Evolutionary conservation across 108 stramenopile species (phyloP).

Genomic region (Cylindrotheca closterium): DNA sequence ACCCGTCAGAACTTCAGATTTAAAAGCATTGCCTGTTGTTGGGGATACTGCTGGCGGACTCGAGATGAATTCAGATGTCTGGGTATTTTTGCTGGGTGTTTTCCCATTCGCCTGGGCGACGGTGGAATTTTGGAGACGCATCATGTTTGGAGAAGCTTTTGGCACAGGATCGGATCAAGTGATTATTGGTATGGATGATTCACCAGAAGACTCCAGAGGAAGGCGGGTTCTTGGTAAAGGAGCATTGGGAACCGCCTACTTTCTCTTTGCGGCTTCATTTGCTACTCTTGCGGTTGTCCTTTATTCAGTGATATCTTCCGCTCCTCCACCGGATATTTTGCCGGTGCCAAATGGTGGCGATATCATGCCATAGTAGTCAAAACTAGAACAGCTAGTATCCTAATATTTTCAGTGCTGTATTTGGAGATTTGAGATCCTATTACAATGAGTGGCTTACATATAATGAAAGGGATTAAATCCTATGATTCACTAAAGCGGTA

Average conservation of each 20-base stretch:
- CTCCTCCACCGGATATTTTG: constrained; percentile 10
- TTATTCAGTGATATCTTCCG: constrained; percentile 57
- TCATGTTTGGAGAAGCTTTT: constrained; percentile 79
- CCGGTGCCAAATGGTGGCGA: not conserved
- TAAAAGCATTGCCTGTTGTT: too few relatives aligned
- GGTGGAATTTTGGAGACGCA: constrained; percentile 85
- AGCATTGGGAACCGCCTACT: constrained; percentile 70
- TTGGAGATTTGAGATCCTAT: too few relatives aligned
- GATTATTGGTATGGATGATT: constrained; percentile 66
- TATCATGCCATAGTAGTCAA: too few relatives aligned
- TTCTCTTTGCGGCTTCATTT: constrained; percentile 70
- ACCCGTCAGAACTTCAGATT: too few relatives aligned
- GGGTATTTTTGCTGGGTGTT: constrained; percentile 46
- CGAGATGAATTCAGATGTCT: constrained; percentile 18
- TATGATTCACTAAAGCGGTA: too few relatives aligned
- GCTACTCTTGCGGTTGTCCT: constrained; percentile 56
- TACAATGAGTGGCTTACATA: too few relatives aligned
- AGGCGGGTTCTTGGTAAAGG: constrained; percentile 59
- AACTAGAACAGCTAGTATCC: too few relatives aligned
- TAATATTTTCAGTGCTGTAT: too few relatives aligned
- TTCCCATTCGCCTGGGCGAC: constrained; percentile 76
- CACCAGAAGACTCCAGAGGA: constrained; percentile 60
- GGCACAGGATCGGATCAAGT: constrained; percentile 81
- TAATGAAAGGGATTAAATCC: too few relatives aligned
- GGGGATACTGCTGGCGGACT: too few relatives aligned